Conservation (phyloP, 192 early-diverging fungal species). For the Diversispora eburnea region DNA sequence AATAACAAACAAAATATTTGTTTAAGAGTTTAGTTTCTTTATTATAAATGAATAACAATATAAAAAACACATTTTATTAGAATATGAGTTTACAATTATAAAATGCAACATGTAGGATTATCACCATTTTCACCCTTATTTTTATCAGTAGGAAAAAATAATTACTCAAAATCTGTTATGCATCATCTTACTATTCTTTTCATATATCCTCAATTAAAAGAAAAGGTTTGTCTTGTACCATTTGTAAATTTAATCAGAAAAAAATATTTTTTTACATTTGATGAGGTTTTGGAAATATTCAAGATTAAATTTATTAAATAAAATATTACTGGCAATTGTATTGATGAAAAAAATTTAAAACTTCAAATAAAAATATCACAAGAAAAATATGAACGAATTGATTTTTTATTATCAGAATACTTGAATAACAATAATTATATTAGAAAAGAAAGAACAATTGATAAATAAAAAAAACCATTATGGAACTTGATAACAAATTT, state of each 20-base stretch:
- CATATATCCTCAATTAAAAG: not conserved
- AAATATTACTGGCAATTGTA: not conserved
- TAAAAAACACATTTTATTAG: not conserved
- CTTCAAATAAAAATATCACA: not conserved
- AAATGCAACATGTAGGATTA: not conserved
- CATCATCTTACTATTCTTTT: not conserved
- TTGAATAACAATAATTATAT: not conserved
- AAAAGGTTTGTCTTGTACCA: not conserved
- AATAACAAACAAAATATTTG: not conserved
- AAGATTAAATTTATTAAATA: not conserved
- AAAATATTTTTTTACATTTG: not conserved
- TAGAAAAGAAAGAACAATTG: not conserved
- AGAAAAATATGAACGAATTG: not conserved
- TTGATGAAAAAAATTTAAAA: not conserved
- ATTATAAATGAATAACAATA: not conserved
- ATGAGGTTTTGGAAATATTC: not conserved
- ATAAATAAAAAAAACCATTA: not conserved
- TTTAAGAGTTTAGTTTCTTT: not conserved
- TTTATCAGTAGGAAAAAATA: not conserved
- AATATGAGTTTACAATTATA: not conserved
- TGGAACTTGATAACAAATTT: not conserved
- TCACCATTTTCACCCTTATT: not conserved
- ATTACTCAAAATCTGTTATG: not conserved
- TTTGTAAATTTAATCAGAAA: not conserved
- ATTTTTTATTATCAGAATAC: not conserved